Percentiles rank a stretch among this genome's conserved stretches.
Conservation (phyloP, 2,329 filamentous ascomycete species). For the Pseudogymnoascus sp. region DNA sequence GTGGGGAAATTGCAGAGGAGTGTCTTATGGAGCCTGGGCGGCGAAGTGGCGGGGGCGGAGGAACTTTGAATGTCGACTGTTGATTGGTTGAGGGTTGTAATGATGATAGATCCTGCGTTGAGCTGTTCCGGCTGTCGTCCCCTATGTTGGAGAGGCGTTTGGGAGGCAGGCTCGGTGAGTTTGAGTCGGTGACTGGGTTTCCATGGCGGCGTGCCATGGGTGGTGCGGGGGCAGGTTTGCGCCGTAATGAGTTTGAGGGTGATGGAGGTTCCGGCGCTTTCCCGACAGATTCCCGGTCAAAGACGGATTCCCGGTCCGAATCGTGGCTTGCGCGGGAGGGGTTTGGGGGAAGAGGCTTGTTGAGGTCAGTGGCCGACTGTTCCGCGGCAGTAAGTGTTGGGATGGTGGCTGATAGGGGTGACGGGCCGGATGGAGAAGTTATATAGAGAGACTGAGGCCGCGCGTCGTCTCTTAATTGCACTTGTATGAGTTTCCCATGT, state of each 20-base stretch:
- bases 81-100: conserved; percentile 13
- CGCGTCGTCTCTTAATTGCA: conserved; percentile 36
- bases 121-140: conserved; percentile 21
- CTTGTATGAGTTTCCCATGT: conserved; percentile 67
- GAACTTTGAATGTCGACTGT: conserved; percentile 19
- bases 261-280: conserved; percentile 41
- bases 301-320: conserved; percentile 38
- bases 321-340: conserved; percentile 41
- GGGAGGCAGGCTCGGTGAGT: conserved; percentile 20
- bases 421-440: conserved; percentile 16
- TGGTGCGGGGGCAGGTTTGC: conserved; percentile 35
- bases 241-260: conserved; percentile 25
- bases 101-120: conserved; percentile 14
- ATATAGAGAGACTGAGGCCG: not conserved
- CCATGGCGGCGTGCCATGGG: conserved; percentile 31
- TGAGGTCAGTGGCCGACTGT: conserved; percentile 43
- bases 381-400: conserved; percentile 28
- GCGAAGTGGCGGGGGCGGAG: conserved; percentile 30
- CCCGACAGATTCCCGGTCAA: conserved; percentile 47
- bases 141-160: conserved; percentile 25
- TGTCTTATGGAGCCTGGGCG: conserved; percentile 21
- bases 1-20: conserved; percentile 18
- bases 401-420: conserved; percentile 17
- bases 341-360: conserved; percentile 55
- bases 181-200: conserved; percentile 25